phyloP scores from a whole-genome alignment of 2,329 filamentous ascomycete species.

The Verticillium isaacii region DNA sequence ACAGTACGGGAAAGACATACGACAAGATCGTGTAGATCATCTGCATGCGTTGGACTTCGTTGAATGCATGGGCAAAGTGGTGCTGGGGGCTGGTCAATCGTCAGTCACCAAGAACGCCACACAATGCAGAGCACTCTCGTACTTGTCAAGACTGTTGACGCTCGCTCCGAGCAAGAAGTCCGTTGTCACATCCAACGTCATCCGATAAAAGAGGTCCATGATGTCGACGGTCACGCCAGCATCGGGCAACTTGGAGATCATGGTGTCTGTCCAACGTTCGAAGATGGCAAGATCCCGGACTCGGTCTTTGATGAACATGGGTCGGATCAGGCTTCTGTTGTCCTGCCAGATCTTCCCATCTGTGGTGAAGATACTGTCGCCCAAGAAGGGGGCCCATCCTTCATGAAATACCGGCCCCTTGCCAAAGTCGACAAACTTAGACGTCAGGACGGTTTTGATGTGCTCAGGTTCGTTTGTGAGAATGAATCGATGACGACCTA shows the following conservation, averaged over 20 bases:
- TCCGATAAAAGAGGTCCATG: conserved; percentile 57
- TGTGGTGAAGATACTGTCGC: conserved; percentile 51
- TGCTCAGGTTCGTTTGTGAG: conserved; percentile 51
- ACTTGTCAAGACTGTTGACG: conserved; percentile 40
- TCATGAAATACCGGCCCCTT: conserved; percentile 38
- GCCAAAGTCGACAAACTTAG: conserved; percentile 51
- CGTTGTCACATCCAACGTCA: conserved; percentile 63
- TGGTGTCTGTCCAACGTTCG: conserved; percentile 51
- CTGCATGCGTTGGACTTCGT: conserved; percentile 64
- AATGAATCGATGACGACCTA: conserved; percentile 29
- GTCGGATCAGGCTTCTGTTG: conserved; percentile 46
- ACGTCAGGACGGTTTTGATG: conserved; percentile 35
- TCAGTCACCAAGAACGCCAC: conserved; percentile 9
- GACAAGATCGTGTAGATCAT: conserved; percentile 50
- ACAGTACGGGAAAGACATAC: conserved; percentile 17
- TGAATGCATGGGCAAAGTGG: conserved; percentile 65
- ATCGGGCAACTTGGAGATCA: conserved; percentile 54
- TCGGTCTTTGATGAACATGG: conserved; percentile 45
- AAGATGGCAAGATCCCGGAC: conserved; percentile 50
- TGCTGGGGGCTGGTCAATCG: conserved; percentile 37
- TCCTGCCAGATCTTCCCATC: conserved; percentile 50
- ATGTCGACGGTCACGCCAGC: conserved; percentile 53
- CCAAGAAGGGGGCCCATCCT: conserved; percentile 41
- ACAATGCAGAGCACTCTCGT: background rate
- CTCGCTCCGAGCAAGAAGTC: conserved; percentile 63